Conservation (phyloP, 2,329 filamentous ascomycete genomes). For the Exophiala dermatitidis region DNA sequence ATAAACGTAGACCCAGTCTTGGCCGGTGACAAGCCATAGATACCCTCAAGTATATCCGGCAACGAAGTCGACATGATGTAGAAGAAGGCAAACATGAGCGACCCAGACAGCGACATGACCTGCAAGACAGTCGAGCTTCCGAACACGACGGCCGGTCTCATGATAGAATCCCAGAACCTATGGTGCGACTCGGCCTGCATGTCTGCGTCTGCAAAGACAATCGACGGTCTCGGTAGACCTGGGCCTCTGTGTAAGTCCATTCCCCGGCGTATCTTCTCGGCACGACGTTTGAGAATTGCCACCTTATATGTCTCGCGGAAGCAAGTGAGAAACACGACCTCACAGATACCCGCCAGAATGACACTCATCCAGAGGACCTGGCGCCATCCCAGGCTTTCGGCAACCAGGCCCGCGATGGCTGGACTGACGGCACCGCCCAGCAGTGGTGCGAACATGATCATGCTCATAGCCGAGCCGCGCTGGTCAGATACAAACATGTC, state of each 20-base stretch:
- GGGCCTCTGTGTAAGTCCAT: slow-evolving; percentile 21
- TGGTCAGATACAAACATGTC: slow-evolving; percentile 55
- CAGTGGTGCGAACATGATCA: slow-evolving; percentile 53
- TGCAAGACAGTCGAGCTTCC: slow-evolving; percentile 51
- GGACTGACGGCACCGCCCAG: slow-evolving; percentile 26
- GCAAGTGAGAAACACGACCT: slow-evolving; percentile 27
- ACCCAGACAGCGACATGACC: slow-evolving; percentile 42
- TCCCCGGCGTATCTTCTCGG: slow-evolving; percentile 28
- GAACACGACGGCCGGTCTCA: slow-evolving; percentile 52
- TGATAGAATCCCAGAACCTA: slow-evolving; percentile 37
- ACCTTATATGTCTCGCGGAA: slow-evolving; percentile 33
- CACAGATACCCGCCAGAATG: slow-evolving; percentile 15
- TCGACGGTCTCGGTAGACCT: slow-evolving; percentile 14
- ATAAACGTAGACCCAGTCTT: slow-evolving; percentile 28
- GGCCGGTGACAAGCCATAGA: slow-evolving; percentile 29
- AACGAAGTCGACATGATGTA: slow-evolving; percentile 40
- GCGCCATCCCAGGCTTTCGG: slow-evolving; percentile 25
- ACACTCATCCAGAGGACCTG: slow-evolving; percentile 25
- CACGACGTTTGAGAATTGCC: slow-evolving; percentile 29
- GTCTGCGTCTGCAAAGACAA: slow-evolving; percentile 13
- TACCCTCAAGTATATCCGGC: slow-evolving; percentile 29
- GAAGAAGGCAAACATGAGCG: slow-evolving; percentile 42
- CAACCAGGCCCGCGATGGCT: slow-evolving; percentile 26
- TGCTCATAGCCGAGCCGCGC: slow-evolving; percentile 52
- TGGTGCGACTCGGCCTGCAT: slow-evolving; percentile 4